Base-by-base conservation (phyloP, 257 asterid genomes). In the Knoxia roxburghii region DNA sequence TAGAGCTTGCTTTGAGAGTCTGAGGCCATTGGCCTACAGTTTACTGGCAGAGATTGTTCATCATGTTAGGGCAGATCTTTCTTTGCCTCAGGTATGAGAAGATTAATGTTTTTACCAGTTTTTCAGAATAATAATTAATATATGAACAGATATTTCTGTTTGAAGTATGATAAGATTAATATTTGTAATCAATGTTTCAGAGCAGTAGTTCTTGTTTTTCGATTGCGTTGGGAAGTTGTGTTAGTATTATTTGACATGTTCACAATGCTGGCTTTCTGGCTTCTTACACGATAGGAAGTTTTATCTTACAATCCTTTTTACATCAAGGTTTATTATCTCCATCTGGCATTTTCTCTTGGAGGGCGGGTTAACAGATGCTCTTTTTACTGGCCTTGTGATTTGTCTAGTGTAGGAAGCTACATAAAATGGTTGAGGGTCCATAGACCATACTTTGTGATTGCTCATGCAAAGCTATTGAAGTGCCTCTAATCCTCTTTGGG, bases 11-110 rank as follows among this genome's bases (percentile, higher is more conserved):
- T 94, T 86, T 65, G 99, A 94, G 87, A 85, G 96, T 68, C 82
- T 94, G 83, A 86, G 99, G 77, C 99, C 99, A 50, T 83, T 94
- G 83, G 99, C 99, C 17, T 94, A 94, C 82, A 94, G 99, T 84
- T 91, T 94, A 76, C 78, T 94, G 83, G 99, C 99, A 55, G 99
- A 94, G 86, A 88, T 94, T 66, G 97, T 90, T 79, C 99, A 94
- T 80, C 97, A 90, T 80, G 96, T 94, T 73, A 83, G 97, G 76
- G 96, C 85, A 72, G 97, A 88, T 76, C 96, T 94, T 75, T 85
- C 97, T 58, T 79, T 94, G 82, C 80, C 97, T 62, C 99, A 94
- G 96, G 99, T 94, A 79, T 79, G 68, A 32, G 45, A 27, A 24
- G 33, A 53, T 30, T 23, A 54, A 40, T 68, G 2, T 33, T 14